Evolutionary conservation across 2,329 filamentous ascomycete genomes (phyloP).

Genomic region (Helminthosporium solani): DNA sequence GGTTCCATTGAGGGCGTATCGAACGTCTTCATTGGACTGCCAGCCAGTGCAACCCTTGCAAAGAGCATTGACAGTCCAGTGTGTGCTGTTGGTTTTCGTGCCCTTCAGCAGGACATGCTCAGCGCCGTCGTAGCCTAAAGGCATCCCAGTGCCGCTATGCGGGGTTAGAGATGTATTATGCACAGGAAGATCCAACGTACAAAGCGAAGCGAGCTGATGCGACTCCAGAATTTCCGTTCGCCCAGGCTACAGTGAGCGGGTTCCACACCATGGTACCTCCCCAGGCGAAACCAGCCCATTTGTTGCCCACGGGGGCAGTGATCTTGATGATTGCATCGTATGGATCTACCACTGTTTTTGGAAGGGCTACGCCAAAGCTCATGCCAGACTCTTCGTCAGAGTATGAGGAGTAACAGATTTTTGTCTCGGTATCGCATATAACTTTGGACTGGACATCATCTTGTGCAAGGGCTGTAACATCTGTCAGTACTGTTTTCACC

Average conservation of each 20-base stretch:
- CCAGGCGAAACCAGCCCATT: conserved; percentile 36
- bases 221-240: conserved; percentile 28
- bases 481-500: conserved; percentile 9
- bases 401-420: conserved; percentile 36
- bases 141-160: conserved; percentile 27
- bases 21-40: conserved; percentile 30
- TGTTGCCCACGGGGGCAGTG: conserved; percentile 25
- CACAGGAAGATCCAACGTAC: conserved; percentile 15
- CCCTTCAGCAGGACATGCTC: conserved; percentile 33
- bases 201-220: conserved; percentile 35
- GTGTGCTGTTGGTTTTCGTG: conserved; percentile 32
- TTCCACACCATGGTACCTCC: conserved; percentile 38
- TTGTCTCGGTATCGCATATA: conserved; percentile 31
- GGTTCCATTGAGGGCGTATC: conserved; percentile 26
- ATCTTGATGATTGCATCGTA: conserved; percentile 36
- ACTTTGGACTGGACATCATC: conserved; percentile 31
- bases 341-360: conserved; percentile 29
- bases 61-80: conserved; percentile 33
- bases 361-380: conserved; percentile 34
- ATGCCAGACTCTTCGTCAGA: conserved; percentile 29
- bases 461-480: conserved; percentile 28
- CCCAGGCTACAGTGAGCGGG: conserved; percentile 34
- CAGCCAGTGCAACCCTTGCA: conserved; percentile 36
- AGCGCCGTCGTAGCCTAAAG: conserved; percentile 29
- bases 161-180: conserved; percentile 17